Percentiles rank a stretch among this genome's conserved stretches.
phyloP scores from a whole-genome alignment of 2,329 filamentous ascomycete genomes.

The Botrytis byssoidea region DNA sequence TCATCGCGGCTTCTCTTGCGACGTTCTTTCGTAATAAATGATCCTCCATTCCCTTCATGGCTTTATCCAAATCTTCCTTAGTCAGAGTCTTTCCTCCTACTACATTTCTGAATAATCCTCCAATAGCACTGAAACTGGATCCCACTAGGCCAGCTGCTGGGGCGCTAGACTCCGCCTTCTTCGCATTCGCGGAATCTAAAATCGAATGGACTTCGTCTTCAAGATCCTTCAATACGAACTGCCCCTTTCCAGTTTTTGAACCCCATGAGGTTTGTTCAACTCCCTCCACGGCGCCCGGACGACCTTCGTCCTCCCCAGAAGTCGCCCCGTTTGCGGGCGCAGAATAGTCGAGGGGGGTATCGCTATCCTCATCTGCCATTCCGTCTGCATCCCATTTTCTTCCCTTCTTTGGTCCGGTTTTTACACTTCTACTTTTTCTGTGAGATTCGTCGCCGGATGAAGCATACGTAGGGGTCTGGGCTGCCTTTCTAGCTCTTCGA shows the following conservation, averaged over 20 bases:
- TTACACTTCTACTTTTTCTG: constrained; percentile 54
- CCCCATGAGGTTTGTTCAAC: constrained; percentile 83
- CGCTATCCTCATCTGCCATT: constrained; percentile 74
- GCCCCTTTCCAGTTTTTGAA: constrained; percentile 77
- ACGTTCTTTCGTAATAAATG: constrained; percentile 95
- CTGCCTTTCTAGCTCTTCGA: constrained; percentile 73
- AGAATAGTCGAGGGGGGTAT: constrained; percentile 87
- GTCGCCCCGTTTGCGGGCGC: constrained; percentile 52
- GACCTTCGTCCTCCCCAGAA: constrained; percentile 54
- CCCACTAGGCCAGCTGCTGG: constrained; percentile 67
- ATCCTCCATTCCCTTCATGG: constrained; percentile 94
- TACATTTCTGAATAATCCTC: constrained; percentile 88
- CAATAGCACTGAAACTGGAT: constrained; percentile 76
- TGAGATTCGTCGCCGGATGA: constrained; percentile 83
- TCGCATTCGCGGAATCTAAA: constrained; percentile 73
- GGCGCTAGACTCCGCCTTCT: constrained; percentile 47
- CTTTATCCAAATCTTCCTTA: constrained; percentile 83
- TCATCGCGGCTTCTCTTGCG: constrained; percentile 86
- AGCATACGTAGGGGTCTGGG: constrained; percentile 53
- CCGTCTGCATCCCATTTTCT: constrained; percentile 93
- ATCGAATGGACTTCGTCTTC: constrained; percentile 93
- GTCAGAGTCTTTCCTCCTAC: constrained; percentile 92
- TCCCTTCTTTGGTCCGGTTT: constrained; percentile 72
- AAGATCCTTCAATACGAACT: constrained; percentile 90
- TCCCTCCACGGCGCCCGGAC: constrained; percentile 64